Conservation (phyloP, 2,329 filamentous ascomycete genomes). For the Fusarium abutilonis region DNA sequence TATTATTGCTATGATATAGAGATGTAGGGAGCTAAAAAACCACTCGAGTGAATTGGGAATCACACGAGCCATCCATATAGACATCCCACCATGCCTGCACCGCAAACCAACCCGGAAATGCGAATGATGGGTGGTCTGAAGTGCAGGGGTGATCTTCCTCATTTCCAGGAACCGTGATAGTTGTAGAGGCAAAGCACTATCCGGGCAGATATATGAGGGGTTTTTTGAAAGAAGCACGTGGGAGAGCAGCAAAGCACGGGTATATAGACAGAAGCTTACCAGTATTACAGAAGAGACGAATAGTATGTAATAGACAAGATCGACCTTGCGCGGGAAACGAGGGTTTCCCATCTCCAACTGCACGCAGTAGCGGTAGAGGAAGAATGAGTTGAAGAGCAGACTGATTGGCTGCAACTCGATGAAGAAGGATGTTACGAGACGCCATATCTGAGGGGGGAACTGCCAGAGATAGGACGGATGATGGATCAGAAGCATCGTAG, state of each 20-base stretch:
- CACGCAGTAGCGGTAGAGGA: slow-evolving; percentile 78
- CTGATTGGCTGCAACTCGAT: slow-evolving; percentile 53
- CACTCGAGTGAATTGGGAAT: slow-evolving; percentile 67
- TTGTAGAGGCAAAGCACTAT: slow-evolving; percentile 71
- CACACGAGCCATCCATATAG: slow-evolving; percentile 74
- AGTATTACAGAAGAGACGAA: slow-evolving; percentile 77
- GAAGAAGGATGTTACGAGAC: slow-evolving; percentile 55
- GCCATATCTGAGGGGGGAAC: slow-evolving; percentile 58
- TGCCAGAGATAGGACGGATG: slow-evolving; percentile 61
- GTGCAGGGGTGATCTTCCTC: slow-evolving; percentile 82
- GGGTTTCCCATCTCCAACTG: slow-evolving; percentile 76
- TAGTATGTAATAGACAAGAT: slow-evolving; percentile 81
- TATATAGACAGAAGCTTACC: slow-evolving; percentile 68
- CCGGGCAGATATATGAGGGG: slow-evolving; percentile 80
- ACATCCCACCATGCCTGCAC: slow-evolving; percentile 80
- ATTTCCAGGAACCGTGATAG: slow-evolving; percentile 86
- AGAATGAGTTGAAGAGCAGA: slow-evolving; percentile 79
- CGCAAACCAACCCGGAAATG: slow-evolving; percentile 70
- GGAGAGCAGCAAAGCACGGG: slow-evolving; percentile 35
- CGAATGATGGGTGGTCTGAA: slow-evolving; percentile 71
- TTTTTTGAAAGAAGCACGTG: slow-evolving; percentile 29
- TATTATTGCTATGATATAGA: slow-evolving; percentile 41
- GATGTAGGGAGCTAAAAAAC: slow-evolving; percentile 71
- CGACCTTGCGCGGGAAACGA: slow-evolving; percentile 78
- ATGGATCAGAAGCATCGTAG: slow-evolving; percentile 62